Conservation (phyloP, 352 stramenopile genomes). For the Chrysophaeum taylorii region DNA sequence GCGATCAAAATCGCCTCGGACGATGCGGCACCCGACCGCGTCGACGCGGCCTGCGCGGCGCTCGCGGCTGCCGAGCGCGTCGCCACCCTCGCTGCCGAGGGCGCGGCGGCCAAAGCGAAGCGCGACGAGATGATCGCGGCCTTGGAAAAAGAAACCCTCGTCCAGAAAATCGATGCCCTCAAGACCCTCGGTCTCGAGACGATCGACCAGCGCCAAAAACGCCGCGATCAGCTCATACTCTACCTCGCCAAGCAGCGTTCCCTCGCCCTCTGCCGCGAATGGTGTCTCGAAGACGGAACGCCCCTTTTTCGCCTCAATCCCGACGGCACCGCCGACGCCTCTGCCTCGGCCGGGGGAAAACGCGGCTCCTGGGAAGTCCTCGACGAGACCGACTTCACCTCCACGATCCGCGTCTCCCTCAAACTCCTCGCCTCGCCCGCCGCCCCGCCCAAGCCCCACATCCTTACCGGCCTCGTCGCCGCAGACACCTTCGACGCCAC, state of each 20-base stretch:
- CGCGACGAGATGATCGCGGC: not conserved
- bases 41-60: not conserved
- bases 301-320: not conserved
- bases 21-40: not conserved
- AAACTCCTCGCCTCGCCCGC: not conserved
- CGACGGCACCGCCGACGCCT: not conserved
- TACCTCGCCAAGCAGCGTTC: not conserved
- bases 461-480: not conserved
- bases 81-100: not conserved
- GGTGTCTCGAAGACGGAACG: not conserved
- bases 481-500: not conserved
- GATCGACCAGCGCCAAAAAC: not conserved
- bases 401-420: not conserved
- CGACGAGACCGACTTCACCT: conserved; percentile 9
- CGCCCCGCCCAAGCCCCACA: not conserved
- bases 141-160: not conserved
- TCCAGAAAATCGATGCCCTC: not conserved
- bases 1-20: not conserved
- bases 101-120: not conserved
- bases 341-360: not conserved
- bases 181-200: not conserved
- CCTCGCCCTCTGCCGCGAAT: not conserved
- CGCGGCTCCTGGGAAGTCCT: not conserved
- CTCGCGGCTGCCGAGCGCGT: conserved; percentile 5
- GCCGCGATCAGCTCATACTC: not conserved